Conservation (phyloP, 805 yeast species). For the Hanseniaspora jakobsenii region DNA sequence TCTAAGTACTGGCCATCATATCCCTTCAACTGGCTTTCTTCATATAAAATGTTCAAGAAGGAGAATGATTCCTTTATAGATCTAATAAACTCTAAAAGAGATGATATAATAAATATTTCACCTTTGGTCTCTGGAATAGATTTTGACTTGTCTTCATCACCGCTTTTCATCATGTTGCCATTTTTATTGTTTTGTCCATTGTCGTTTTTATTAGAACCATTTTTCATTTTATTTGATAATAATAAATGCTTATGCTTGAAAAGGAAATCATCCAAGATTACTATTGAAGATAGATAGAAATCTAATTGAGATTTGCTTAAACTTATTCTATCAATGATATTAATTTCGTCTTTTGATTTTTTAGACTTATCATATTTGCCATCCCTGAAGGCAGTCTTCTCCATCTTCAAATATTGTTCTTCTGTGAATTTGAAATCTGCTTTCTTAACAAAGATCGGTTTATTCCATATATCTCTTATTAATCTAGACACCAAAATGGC, state of each 20-base stretch:
- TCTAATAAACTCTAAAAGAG: conserved; percentile 59
- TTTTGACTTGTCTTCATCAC: too few species aligned
- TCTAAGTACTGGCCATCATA: conserved; percentile 29
- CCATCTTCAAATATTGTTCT: conserved; percentile 20
- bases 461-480: conserved; percentile 68
- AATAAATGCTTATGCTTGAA: conserved; percentile 43
- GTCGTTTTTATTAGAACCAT: conserved; percentile 19
- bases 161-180: too few species aligned
- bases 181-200: too few species aligned
- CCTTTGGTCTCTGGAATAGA: conserved; percentile 43
- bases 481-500: conserved; percentile 67
- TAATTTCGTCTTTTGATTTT: conserved; percentile 35
- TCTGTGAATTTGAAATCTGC: conserved; percentile 17
- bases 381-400: conserved; percentile 32
- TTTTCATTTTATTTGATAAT: conserved; percentile 39
- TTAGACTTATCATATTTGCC: too few species aligned
- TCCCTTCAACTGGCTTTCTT: conserved; percentile 43
- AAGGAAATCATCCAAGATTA: conserved; percentile 59
- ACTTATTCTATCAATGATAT: conserved; percentile 22
- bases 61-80: conserved; percentile 84
- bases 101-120: conserved; percentile 76
- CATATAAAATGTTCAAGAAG: conserved; percentile 67
- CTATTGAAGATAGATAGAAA: conserved; percentile 56
- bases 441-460: conserved; percentile 45
- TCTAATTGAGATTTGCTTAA: conserved; percentile 40